Conservation (phyloP, 2,329 filamentous ascomycete species). For the Pyricularia grisea region DNA sequence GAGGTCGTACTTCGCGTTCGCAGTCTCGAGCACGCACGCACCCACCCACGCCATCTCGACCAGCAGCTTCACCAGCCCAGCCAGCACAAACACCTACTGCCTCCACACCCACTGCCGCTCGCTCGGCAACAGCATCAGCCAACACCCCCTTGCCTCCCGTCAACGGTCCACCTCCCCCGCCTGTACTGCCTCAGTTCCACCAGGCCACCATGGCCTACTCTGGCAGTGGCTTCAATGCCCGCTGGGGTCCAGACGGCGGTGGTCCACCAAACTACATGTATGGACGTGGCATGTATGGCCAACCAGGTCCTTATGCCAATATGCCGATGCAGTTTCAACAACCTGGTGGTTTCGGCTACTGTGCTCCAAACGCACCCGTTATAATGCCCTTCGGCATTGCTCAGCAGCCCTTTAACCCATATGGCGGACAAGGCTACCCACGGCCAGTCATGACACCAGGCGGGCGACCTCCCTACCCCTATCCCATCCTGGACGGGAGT, state of each 20-base stretch:
- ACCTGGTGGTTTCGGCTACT: conserved; percentile 1
- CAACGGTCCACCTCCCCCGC: background rate
- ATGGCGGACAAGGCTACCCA: background rate
- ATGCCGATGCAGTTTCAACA: background rate
- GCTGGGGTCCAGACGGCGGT: conserved; percentile 12
- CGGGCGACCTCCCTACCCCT: conserved; percentile 26
- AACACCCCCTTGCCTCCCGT: background rate
- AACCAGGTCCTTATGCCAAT: conserved; percentile 21
- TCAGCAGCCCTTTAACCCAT: conserved; percentile 5
- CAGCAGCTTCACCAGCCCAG: background rate
- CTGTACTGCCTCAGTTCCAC: background rate
- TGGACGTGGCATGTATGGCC: background rate
- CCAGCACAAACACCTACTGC: background rate
- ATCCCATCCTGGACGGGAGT: conserved; percentile 30
- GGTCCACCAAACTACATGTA: conserved; percentile 15
- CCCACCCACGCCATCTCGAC: background rate
- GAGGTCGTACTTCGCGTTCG: background rate
- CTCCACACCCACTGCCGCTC: background rate
- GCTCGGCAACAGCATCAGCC: conserved; percentile 1
- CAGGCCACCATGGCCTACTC: conserved; percentile 8
- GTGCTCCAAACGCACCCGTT: background rate
- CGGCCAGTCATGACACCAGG: conserved; percentile 1
- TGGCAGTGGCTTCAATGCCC: conserved; percentile 12
- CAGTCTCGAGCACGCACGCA: background rate
- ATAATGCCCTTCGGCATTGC: background rate